Evolutionary conservation across 495 filamentous ascomycete genomes (phyloP).

Genomic region (Penicillium tannophilum): DNA sequence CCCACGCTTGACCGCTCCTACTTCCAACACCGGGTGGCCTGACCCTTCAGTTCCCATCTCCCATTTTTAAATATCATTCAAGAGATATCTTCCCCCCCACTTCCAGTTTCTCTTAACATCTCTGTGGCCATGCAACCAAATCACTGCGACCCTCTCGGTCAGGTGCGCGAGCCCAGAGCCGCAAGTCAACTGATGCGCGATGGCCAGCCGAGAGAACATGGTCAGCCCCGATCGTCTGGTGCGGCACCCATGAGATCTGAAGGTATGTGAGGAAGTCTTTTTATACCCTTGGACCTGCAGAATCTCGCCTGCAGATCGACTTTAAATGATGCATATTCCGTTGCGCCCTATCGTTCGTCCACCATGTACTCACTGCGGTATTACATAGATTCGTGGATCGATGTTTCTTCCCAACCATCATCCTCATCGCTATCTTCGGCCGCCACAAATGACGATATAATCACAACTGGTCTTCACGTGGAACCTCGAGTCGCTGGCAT

Average conservation of each 20-base stretch:
- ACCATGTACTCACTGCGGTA: conserved; percentile 57
- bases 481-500: conserved; percentile 48
- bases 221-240: conserved; percentile 42
- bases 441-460: conserved; percentile 76
- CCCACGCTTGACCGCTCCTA: conserved; percentile 35
- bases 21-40: conserved; percentile 29
- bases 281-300: conserved; percentile 19
- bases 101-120: conserved; percentile 3
- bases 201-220: conserved; percentile 38
- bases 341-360: not conserved
- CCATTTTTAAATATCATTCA: conserved; percentile 12
- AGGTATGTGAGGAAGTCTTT: conserved; percentile 36
- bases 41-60: conserved; percentile 21
- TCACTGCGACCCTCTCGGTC: conserved; percentile 49
- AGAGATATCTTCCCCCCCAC: not conserved
- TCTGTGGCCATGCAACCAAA: conserved; percentile 45
- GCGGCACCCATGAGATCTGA: conserved; percentile 48
- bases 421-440: conserved; percentile 85
- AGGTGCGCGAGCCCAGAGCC: conserved; percentile 45
- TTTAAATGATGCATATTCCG: conserved; percentile 20
- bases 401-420: conserved; percentile 89
- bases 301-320: conserved; percentile 16
- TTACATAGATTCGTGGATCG: conserved; percentile 91
- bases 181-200: conserved; percentile 46
- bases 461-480: conserved; percentile 80